phyloP scores from a whole-genome alignment of 495 filamentous ascomycete species.

The Aspergillus hancockii region DNA sequence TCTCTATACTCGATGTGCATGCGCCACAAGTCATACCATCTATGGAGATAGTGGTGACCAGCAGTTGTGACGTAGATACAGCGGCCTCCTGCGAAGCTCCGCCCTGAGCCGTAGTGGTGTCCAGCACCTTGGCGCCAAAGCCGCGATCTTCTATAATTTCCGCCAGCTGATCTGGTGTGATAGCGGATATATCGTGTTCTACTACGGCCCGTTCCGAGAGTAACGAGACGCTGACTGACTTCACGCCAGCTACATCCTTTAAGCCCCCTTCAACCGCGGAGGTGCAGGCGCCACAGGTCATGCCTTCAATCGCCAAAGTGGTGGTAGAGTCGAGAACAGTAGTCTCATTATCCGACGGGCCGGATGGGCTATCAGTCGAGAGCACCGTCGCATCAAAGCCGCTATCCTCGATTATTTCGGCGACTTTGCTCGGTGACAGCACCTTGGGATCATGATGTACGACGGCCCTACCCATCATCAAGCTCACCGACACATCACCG shows the following conservation, averaged over 20 bases:
- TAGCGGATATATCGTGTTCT: conserved; percentile 70
- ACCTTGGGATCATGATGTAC: conserved; percentile 81
- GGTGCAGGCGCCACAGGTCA: conserved; percentile 97
- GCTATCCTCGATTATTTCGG: conserved; percentile 86
- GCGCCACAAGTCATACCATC: conserved; percentile 97
- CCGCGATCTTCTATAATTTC: conserved; percentile 90
- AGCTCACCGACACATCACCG: conserved; percentile 80
- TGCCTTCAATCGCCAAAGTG: conserved; percentile 88
- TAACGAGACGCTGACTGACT: conserved; percentile 84
- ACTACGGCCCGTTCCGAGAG: conserved; percentile 69
- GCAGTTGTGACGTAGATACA: conserved; percentile 42
- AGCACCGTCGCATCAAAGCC: conserved; percentile 95
- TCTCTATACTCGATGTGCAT: conserved; percentile 88
- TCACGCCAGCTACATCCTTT: conserved; percentile 68
- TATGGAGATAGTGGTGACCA: conserved; percentile 79
- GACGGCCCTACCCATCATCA: conserved; percentile 91
- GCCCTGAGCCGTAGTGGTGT: conserved; percentile 33
- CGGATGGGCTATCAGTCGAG: conserved; percentile 68
- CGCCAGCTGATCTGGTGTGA: conserved; percentile 70
- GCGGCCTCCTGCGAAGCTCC: conserved; percentile 26
- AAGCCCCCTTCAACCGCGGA: conserved; percentile 85
- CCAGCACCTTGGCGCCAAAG: conserved; percentile 82
- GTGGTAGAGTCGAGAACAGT: conserved; percentile 56
- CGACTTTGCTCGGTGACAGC: conserved; percentile 70
- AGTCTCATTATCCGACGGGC: conserved; percentile 30